These are phyloP conservation scores for Colletotrichum higginsianum DNA, from an alignment of 2,329 filamentous ascomycete species.

Conservation along the genomic window DNA sequence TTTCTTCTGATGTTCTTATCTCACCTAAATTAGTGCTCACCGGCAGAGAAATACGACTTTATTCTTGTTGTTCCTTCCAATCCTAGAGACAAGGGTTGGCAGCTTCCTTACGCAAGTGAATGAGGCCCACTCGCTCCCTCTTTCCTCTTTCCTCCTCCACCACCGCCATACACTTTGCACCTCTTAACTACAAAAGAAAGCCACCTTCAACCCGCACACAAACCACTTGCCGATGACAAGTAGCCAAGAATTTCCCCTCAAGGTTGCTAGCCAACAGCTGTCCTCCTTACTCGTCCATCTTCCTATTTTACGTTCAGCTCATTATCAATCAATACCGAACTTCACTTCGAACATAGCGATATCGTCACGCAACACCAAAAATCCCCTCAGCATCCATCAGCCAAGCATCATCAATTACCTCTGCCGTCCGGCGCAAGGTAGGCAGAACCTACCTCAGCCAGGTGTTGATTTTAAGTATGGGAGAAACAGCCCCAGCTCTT, in stretches of 20 bases:
- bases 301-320: not conserved
- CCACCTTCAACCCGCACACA: not conserved
- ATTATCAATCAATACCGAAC: not conserved
- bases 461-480: slow-evolving; percentile 35
- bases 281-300: not conserved
- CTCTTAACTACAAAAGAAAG: not conserved
- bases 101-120: not conserved
- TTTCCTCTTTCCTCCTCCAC: not conserved
- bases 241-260: not conserved
- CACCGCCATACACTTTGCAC: not conserved
- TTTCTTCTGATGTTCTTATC: too few species aligned
- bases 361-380: not conserved
- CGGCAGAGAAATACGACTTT: too few species aligned
- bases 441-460: not conserved
- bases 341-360: not conserved
- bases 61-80: not conserved
- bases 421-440: not conserved
- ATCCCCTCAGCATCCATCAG: not conserved
- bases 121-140: not conserved
- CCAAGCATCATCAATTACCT: not conserved
- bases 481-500: slow-evolving; percentile 22
- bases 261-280: not conserved
- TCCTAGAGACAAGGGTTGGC: not conserved
- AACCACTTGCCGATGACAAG: not conserved
- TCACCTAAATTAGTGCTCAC: not conserved